These are phyloP conservation scores for Gymnopilus junonius DNA, from an alignment of 768 basidiomycete species.

Conservation along the genomic window DNA sequence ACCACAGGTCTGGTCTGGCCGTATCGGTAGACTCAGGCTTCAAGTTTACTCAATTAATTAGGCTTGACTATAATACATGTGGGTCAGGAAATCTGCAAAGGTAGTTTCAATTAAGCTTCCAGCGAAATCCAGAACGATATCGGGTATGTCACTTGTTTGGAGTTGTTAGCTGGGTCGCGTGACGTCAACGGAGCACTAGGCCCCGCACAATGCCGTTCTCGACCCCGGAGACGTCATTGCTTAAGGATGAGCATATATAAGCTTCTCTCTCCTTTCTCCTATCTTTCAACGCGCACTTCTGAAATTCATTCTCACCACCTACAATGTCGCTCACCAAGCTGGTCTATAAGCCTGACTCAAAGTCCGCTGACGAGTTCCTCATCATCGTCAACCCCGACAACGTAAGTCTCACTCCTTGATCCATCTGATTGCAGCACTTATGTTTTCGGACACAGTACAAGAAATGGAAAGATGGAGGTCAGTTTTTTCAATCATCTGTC, in stretches of 20 bases:
- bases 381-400: slow-evolving; percentile 67
- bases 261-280: slow-evolving; percentile 6
- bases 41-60: no score
- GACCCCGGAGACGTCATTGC: slow-evolving; percentile 33
- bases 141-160: no score
- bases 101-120: no score
- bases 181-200: slow-evolving; percentile 29
- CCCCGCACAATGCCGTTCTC: slow-evolving; percentile 2
- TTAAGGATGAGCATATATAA: slow-evolving; percentile 18
- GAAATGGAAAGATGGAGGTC: slow-evolving; percentile 84
- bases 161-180: slow-evolving; percentile 24
- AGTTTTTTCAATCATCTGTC: slow-evolving; percentile 30
- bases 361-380: slow-evolving; percentile 74
- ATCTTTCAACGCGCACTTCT: slow-evolving; percentile 10
- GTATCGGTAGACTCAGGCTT: no score
- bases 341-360: slow-evolving; percentile 78
- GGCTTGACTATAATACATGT: no score
- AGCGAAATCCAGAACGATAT: no score
- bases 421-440: slow-evolving; percentile 12
- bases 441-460: slow-evolving; percentile 51
- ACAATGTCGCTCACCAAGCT: slow-evolving; percentile 64
- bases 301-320: slow-evolving; percentile 19
- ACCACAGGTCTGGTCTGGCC: no score
- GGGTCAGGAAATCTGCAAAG: no score
- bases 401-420: slow-evolving; percentile 44